A percentile compares a stretch with the other conserved stretches of the same genome.
These are phyloP conservation scores for Pichia sp. DNA, from an alignment of 1,139 yeast species.

Conservation along the genomic window DNA sequence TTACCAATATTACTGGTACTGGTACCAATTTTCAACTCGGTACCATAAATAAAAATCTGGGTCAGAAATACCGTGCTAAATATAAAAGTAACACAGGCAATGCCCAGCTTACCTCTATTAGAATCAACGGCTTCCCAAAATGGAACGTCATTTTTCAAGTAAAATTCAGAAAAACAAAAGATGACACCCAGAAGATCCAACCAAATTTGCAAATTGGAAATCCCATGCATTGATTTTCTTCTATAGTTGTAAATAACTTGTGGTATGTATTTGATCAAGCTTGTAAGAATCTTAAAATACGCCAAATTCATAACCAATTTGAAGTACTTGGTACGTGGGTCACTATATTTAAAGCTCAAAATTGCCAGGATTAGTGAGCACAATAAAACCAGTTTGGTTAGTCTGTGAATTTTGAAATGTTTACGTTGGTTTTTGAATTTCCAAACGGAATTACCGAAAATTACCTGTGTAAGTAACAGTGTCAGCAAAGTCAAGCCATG, in stretches of 20 bases:
- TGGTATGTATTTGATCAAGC: slow-evolving; percentile 53
- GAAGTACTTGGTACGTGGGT: slow-evolving; percentile 16
- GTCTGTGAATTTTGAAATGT: slow-evolving; percentile 18
- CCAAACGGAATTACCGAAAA: slow-evolving; percentile 26
- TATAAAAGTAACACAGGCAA: slow-evolving; percentile 28
- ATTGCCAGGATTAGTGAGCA: slow-evolving; percentile 2
- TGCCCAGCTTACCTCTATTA: slow-evolving; percentile 30
- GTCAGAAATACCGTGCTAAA: slow-evolving; percentile 28
- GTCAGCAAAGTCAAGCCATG: slow-evolving; percentile 35
- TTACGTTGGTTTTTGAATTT: slow-evolving; percentile 27
- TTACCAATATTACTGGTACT: no score
- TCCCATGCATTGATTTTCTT: slow-evolving; percentile 49
- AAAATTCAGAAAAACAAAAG: slow-evolving; percentile 40
- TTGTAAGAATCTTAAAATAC: slow-evolving; percentile 45
- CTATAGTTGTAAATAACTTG: slow-evolving; percentile 47
- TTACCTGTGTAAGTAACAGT: slow-evolving; percentile 30
- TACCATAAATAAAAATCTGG: slow-evolving; percentile 20
- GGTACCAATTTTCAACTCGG: slow-evolving; percentile 1
- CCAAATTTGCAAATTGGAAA: slow-evolving; percentile 41
- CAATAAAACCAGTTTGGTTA: slow-evolving; percentile 15
- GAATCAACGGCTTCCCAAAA: slow-evolving; percentile 20
- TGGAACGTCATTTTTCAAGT: slow-evolving; percentile 24
- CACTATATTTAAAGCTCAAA: slow-evolving; percentile 13
- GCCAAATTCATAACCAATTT: slow-evolving; percentile 37
- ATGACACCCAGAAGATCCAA: slow-evolving; percentile 50